phyloP scores from a whole-genome alignment of 1,284 basidiomycete genomes.

The Papiliotrema flavescens region DNA sequence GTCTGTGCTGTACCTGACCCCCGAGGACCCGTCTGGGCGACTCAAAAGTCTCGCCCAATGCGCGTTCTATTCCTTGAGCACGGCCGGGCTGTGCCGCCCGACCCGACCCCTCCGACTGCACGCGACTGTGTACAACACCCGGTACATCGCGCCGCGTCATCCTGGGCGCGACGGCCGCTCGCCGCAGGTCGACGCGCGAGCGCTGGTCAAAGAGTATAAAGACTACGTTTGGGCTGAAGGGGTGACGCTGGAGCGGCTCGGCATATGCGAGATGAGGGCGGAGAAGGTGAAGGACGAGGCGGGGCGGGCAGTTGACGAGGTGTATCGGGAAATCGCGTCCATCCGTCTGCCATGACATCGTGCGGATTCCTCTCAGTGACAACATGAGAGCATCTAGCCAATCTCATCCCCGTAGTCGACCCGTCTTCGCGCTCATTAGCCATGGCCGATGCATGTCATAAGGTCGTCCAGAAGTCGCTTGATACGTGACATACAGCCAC shows the following conservation, averaged over 20 bases:
- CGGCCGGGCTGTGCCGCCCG: background rate
- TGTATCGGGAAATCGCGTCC: background rate
- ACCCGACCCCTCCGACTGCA: background rate
- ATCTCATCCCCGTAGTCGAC: too few species aligned
- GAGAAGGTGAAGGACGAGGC: background rate
- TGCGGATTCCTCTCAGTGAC: too few species aligned
- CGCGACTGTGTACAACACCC: conserved; percentile 1
- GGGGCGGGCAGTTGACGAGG: background rate
- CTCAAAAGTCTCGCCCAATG: background rate
- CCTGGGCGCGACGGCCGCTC: too few species aligned
- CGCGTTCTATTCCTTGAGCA: background rate
- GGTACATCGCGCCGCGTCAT: background rate
- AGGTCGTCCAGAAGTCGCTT: background rate
- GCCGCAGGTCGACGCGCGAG: background rate
- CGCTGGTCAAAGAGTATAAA: background rate
- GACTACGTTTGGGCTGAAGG: background rate
- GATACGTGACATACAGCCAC: too few species aligned
- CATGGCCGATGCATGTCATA: background rate
- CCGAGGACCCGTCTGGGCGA: background rate
- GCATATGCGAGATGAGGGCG: background rate
- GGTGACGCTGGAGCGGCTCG: background rate
- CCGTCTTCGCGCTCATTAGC: too few species aligned
- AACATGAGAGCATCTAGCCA: too few species aligned
- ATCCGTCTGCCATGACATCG: background rate
- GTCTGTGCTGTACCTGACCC: background rate